These are phyloP conservation scores for Trifolium subterraneum DNA, from an alignment of 306 rosid genomes.

Conservation along the genomic window DNA sequence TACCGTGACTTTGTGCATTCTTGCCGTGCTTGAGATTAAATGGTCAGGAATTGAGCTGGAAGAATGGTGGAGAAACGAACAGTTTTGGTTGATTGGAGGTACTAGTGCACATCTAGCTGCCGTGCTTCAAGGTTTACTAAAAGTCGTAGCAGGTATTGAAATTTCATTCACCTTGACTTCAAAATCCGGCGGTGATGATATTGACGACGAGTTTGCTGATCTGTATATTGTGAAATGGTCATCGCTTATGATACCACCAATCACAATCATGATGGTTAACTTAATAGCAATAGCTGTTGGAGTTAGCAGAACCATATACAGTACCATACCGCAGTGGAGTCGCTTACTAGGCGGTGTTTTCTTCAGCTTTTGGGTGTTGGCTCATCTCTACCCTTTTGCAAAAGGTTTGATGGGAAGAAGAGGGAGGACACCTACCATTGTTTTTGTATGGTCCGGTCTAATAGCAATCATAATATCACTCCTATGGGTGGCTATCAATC, in stretches of 20 bases:
- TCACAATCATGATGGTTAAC: conserved; percentile 90
- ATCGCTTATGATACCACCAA: conserved; percentile 91
- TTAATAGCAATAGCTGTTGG: conserved; percentile 91
- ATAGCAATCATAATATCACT: conserved; percentile 93
- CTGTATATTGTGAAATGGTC: conserved; percentile 88
- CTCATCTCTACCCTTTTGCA: conserved; percentile 94
- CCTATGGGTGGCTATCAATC: conserved; percentile 97
- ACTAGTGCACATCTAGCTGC: conserved; percentile 98
- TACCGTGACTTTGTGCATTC: conserved; percentile 76
- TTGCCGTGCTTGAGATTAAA: conserved; percentile 86
- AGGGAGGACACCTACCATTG: conserved; percentile 95
- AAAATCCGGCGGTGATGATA: conserved; percentile 85
- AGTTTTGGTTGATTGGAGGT: conserved; percentile 97
- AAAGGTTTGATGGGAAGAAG: conserved; percentile 97
- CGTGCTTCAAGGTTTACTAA: conserved; percentile 87
- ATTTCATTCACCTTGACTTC: conserved; percentile 93
- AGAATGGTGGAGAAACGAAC: conserved; percentile 99
- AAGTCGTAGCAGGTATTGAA: conserved; percentile 93
- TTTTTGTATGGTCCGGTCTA: conserved; percentile 97
- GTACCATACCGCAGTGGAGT: conserved; percentile 91
- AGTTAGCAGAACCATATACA: conserved; percentile 88
- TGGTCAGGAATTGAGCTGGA: conserved; percentile 97
- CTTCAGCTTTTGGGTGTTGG: conserved; percentile 96
- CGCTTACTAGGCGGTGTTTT: conserved; percentile 86
- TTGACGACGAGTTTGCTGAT: conserved; percentile 87